A percentile compares a stretch with the other conserved stretches of the same genome.
These are phyloP conservation scores for Russula earlei DNA, from an alignment of 768 basidiomycete genomes.

Conservation along the genomic window DNA sequence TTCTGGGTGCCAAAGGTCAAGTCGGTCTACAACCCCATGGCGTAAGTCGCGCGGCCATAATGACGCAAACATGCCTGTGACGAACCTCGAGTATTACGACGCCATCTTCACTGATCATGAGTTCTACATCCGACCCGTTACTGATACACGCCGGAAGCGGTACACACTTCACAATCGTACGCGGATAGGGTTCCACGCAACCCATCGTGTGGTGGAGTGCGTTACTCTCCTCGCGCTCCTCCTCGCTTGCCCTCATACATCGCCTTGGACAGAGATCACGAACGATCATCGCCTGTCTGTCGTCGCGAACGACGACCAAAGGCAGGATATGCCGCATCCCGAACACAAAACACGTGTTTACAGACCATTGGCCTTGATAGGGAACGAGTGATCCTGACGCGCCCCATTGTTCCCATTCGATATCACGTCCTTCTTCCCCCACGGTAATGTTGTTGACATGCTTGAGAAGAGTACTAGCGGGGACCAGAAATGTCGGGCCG, in stretches of 20 bases:
- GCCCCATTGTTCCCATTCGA: constrained; percentile 13
- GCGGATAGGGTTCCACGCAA: neutral
- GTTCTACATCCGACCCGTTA: neutral
- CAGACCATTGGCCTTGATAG: neutral
- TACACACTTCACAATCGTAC: constrained; percentile 10
- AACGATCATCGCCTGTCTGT: constrained; percentile 1
- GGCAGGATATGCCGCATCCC: constrained; percentile 15
- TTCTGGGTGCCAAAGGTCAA: neutral
- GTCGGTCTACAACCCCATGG: neutral
- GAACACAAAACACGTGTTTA: constrained; percentile 15
- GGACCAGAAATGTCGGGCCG: constrained; percentile 2
- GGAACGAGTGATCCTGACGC: neutral
- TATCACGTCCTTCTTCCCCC: neutral
- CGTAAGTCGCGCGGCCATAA: constrained; percentile 7
- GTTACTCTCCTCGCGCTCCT: constrained; percentile 8
- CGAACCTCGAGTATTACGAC: constrained; percentile 16
- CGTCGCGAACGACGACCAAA: neutral
- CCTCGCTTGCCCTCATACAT: constrained; percentile 2
- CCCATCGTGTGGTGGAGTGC: neutral
- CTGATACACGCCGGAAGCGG: constrained; percentile 1
- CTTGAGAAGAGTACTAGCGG: constrained; percentile 3
- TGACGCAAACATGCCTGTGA: neutral
- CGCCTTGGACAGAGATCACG: constrained; percentile 16
- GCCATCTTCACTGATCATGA: constrained; percentile 20
- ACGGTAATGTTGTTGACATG: neutral